Conservation (phyloP, 495 filamentous ascomycete genomes). For the Venustampulla echinocandica region DNA sequence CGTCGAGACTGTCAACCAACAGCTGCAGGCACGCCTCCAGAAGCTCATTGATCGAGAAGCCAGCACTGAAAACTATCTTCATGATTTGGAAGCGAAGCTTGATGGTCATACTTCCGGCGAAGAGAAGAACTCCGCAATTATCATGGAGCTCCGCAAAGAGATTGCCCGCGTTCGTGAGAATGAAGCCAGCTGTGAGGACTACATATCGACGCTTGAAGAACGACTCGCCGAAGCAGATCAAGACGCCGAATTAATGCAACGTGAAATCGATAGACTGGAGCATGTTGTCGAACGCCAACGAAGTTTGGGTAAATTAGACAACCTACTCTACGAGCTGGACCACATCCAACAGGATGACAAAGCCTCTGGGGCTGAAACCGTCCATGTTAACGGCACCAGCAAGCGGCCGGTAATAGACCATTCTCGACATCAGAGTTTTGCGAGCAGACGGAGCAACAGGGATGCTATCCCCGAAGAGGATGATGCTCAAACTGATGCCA, state of each 20-base stretch:
- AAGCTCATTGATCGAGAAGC: constrained; percentile 85
- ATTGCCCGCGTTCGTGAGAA: constrained; percentile 83
- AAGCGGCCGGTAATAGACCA: constrained; percentile 27
- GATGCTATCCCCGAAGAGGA: constrained; percentile 40
- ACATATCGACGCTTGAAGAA: constrained; percentile 95
- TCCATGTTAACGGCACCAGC: constrained; percentile 27
- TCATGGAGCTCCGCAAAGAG: constrained; percentile 84
- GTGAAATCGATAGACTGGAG: constrained; percentile 87
- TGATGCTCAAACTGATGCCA: background rate
- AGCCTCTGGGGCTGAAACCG: constrained; percentile 29
- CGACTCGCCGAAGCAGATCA: constrained; percentile 92
- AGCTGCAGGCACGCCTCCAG: constrained; percentile 79
- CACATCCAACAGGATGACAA: constrained; percentile 58
- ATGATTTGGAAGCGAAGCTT: constrained; percentile 80
- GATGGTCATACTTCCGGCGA: constrained; percentile 86
- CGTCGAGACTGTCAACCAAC: constrained; percentile 80
- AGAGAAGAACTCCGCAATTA: constrained; percentile 78
- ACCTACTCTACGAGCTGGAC: constrained; percentile 82
- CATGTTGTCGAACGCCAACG: constrained; percentile 93
- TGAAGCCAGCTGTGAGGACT: constrained; percentile 83
- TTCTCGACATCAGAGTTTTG: constrained; percentile 41
- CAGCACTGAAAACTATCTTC: constrained; percentile 84
- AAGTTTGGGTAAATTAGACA: constrained; percentile 90
- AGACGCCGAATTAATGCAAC: constrained; percentile 92
- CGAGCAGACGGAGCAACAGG: constrained; percentile 41